Percentiles rank a stretch among this genome's conserved stretches.
phyloP scores from a whole-genome alignment of 345 rosid species.

The Corchorus olitorius region DNA sequence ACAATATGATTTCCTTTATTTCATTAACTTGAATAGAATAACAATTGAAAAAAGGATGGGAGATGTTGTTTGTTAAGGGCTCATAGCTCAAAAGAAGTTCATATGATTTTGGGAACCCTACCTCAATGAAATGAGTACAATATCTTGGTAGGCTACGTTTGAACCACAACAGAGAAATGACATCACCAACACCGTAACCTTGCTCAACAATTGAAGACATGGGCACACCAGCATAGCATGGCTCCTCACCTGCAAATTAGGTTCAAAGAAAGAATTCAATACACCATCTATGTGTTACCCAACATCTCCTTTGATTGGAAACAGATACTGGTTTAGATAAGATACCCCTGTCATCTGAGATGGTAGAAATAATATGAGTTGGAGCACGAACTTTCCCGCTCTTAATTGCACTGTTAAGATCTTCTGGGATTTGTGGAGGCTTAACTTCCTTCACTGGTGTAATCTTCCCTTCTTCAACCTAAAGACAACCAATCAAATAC shows the following conservation, averaged over 20 bases:
- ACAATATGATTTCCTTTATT: neutral
- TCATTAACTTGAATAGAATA: neutral
- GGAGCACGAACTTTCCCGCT: conserved; percentile 98
- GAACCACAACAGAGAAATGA: conserved; percentile 95
- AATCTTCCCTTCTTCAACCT: conserved; percentile 83
- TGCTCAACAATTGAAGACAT: conserved; percentile 95
- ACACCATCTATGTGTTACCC: conserved; percentile 2
- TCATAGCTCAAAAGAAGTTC: neutral
- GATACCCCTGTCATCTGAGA: conserved; percentile 93
- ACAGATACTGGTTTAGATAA: neutral
- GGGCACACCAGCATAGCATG: conserved; percentile 97
- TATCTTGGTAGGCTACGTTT: conserved; percentile 97
- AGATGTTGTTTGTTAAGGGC: neutral
- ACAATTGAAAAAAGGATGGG: neutral
- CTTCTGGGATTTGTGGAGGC: conserved; percentile 97
- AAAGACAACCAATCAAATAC: conserved; percentile 8
- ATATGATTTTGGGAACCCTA: conserved; percentile 25
- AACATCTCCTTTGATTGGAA: neutral
- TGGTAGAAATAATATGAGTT: conserved; percentile 94
- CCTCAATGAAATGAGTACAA: conserved; percentile 94
- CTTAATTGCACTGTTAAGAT: conserved; percentile 88
- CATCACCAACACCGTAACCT: conserved; percentile 95
- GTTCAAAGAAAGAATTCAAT: conserved; percentile 13
- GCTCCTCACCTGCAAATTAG: conserved; percentile 80
- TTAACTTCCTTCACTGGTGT: conserved; percentile 71